Evolutionary conservation across 164 flowering plant genomes (phyloP).

Genomic region (Cinnamomum micranthum): DNA sequence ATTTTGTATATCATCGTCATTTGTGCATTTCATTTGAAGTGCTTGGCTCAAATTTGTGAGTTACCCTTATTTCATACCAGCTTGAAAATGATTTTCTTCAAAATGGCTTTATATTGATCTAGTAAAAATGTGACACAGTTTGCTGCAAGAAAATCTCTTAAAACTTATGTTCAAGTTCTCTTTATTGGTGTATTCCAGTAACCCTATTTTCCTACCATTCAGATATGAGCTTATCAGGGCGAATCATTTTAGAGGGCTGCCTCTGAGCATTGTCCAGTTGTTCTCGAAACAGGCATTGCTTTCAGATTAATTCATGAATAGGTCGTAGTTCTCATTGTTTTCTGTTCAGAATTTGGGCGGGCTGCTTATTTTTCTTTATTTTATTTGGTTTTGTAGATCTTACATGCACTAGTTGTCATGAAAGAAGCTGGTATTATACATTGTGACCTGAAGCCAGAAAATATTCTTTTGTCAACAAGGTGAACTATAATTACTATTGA

Average conservation of each 20-base stretch:
- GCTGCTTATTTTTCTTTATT: too few species aligned
- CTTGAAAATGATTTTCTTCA: background rate
- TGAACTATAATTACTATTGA: slow-evolving; percentile 20
- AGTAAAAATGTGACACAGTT: too few species aligned
- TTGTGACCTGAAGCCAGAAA: slow-evolving; percentile 99
- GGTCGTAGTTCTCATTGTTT: background rate
- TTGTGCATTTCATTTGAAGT: slow-evolving; percentile 95
- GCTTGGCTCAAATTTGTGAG: slow-evolving; percentile 93
- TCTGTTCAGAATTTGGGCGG: background rate
- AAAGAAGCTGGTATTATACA: slow-evolving; percentile 97
- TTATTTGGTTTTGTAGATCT: too few species aligned
- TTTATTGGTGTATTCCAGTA: background rate
- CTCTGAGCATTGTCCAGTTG: slow-evolving; percentile 77
- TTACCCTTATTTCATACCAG: slow-evolving; percentile 6
- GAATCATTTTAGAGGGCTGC: slow-evolving; percentile 81
- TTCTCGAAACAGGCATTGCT: slow-evolving; percentile 82
- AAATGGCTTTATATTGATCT: background rate
- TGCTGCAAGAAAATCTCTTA: background rate
- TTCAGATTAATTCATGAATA: too few species aligned
- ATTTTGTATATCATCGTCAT: slow-evolving; percentile 80
- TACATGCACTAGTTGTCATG: slow-evolving; percentile 31
- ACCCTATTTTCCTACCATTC: slow-evolving; percentile 12
- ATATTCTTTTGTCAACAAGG: slow-evolving; percentile 92
- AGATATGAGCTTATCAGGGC: slow-evolving; percentile 94
- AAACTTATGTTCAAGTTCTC: background rate